Conservation (phyloP, 495 filamentous ascomycete species). For the Entonaema liquescens region DNA sequence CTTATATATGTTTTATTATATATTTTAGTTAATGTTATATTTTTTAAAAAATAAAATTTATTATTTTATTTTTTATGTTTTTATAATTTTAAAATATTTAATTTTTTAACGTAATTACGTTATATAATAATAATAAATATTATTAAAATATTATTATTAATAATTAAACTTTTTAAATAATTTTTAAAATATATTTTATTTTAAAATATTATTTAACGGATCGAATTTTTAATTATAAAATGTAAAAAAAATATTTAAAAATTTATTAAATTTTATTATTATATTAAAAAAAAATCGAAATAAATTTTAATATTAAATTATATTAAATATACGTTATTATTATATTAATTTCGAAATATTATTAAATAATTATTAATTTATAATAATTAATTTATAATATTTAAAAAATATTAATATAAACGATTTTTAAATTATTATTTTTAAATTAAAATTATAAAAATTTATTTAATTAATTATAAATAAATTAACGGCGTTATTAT, state of each 20-base stretch:
- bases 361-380: slow-evolving; percentile 4
- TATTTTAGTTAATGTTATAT: background rate
- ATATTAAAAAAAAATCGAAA: background rate
- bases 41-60: background rate
- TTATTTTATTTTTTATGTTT: background rate
- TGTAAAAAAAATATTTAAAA: background rate
- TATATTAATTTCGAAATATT: too few relatives aligned
- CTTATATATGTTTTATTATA: background rate
- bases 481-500: background rate
- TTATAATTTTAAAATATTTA: too few relatives aligned
- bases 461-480: background rate
- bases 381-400: background rate
- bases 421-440: too few relatives aligned
- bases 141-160: background rate
- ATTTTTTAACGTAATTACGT: background rate
- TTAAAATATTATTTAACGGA: background rate
- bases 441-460: background rate
- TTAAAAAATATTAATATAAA: background rate
- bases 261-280: background rate
- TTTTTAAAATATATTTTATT: background rate
- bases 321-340: too few relatives aligned
- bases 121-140: too few relatives aligned
- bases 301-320: background rate
- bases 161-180: too few relatives aligned
- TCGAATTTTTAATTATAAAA: background rate